Base-by-base conservation (phyloP, 495 filamentous ascomycete species). In the Penicillium simplicissimum region DNA sequence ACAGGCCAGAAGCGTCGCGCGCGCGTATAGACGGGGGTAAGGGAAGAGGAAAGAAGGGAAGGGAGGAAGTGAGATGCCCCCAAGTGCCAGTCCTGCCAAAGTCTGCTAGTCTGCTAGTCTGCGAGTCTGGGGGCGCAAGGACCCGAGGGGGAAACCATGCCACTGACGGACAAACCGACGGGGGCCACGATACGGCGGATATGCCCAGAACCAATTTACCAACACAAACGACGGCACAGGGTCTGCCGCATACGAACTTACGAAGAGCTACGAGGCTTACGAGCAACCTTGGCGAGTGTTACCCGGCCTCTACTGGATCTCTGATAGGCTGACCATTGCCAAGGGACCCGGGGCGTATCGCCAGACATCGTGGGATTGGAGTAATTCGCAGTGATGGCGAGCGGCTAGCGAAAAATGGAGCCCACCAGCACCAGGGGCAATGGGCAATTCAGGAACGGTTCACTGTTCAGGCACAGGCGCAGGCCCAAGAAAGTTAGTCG, bases 341-440 rank as follows among this genome's bases (percentile, higher is more conserved):
- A 37, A 54, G 52, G 23, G n/a, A 34, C 14, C 51, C 31, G 33
- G 33, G 51, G 42, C 51, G 51, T n/a, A 53, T 19, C 28, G 28
- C 33, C 9, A 35, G 49, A 17, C 61, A 59, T 19, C n/a, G 48
- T 54, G 56, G 49, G 58, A 65, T 65, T 65, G 58, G 63, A 48
- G 49, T 28, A 38, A 52, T 28, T 38, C 28, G 21, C 28, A 45
- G 51, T 49, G 53, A 62, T 52, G 33, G 59, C 38, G 55, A 55
- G 61, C 57, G 58, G 59, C 58, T 57, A 49, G 34, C 31, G 36
- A 59, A 54, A 31, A 47, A 25, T 21, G 19, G 4, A 31, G 28
- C 28, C 23, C 23, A 25, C 23, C 23, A 25, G 23, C 28, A 4
- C 28, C 28, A 31, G 28, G 28, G 28, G 28, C 23, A 31, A 4